Conservation (phyloP, 495 filamentous ascomycete species). For the Oleoguttula mirabilis region DNA sequence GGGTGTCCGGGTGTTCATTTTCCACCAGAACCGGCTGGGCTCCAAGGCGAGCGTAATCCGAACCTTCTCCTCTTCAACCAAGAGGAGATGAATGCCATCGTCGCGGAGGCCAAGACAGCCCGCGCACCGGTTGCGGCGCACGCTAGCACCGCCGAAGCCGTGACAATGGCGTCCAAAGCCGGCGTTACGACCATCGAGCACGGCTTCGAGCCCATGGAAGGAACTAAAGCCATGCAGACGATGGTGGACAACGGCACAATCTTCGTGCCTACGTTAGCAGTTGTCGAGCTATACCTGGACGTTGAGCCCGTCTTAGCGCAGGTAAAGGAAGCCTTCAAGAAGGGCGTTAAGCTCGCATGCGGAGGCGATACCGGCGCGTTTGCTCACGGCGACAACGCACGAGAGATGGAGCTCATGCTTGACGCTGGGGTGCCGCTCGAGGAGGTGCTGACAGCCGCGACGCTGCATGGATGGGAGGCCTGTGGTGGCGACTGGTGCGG, state of each 20-base stretch:
- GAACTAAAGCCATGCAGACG: conserved; percentile 22
- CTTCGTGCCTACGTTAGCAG: conserved; percentile 40
- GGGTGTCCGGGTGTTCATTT: conserved; percentile 17
- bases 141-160: conserved; percentile 31
- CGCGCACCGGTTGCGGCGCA: conserved; percentile 38
- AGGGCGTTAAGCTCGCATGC: conserved; percentile 34
- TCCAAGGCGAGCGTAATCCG: conserved; percentile 30
- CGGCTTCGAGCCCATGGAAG: conserved; percentile 32
- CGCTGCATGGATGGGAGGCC: conserved; percentile 39
- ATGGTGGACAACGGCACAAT: conserved; percentile 33
- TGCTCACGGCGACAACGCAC: conserved; percentile 38
- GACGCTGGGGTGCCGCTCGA: conserved; percentile 39
- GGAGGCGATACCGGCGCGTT: conserved; percentile 44
- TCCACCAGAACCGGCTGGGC: conserved; percentile 12
- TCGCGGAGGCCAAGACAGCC: conserved; percentile 33
- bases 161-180: conserved; percentile 37
- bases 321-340: conserved; percentile 28
- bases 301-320: conserved; percentile 21
- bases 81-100: conserved; percentile 42
- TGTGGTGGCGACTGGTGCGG: conserved; percentile 40
- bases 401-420: conserved; percentile 40
- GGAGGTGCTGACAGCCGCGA: conserved; percentile 36
- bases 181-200: conserved; percentile 44
- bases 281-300: conserved; percentile 25
- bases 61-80: conserved; percentile 34